Percentiles rank a stretch among this genome's conserved stretches.
phyloP scores from a whole-genome alignment of 495 filamentous ascomycete species.

The Hyaloscypha finlandica region DNA sequence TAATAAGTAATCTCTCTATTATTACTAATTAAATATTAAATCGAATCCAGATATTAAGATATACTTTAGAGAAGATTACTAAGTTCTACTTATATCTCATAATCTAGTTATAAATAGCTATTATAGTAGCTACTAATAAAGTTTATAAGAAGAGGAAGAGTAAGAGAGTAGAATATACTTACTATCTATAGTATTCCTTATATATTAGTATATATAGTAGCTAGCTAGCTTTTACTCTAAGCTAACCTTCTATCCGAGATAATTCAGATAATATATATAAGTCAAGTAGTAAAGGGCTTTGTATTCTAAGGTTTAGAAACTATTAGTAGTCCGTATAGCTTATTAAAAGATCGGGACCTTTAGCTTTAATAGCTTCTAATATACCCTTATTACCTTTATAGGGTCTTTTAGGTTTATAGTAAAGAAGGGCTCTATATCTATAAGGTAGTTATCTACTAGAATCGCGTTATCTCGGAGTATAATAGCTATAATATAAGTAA shows the following conservation, averaged over 20 bases:
- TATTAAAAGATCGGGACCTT: conserved; percentile 19
- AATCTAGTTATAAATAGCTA: conserved; percentile 11
- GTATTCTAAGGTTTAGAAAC: conserved; percentile 14
- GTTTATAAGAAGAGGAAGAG: neutral
- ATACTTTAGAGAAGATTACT: neutral
- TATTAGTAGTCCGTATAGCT: conserved; percentile 4
- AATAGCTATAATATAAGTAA: conserved; percentile 22
- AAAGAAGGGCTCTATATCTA: conserved; percentile 23
- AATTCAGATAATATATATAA: conserved; percentile 18
- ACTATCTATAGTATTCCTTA: conserved; percentile 23
- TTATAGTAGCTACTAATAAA: conserved; percentile 10
- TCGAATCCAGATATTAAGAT: conserved; percentile 16
- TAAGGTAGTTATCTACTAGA: conserved; percentile 6
- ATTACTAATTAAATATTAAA: conserved; percentile 18
- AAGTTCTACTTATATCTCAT: conserved; percentile 16
- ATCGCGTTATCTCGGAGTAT: conserved; percentile 22
- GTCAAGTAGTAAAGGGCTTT: conserved; percentile 21
- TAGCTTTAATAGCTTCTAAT: conserved; percentile 24
- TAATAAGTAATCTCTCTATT: neutral
- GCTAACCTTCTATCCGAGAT: conserved; percentile 16
- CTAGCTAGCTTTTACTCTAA: conserved; percentile 19
- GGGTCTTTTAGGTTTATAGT: conserved; percentile 11
- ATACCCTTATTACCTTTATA: conserved; percentile 18
- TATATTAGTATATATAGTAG: conserved; percentile 19
- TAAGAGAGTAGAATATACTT: conserved; percentile 10